A percentile compares a stretch with the other conserved stretches of the same genome.
Conservation (phyloP, 441 rosid species). For the Erysimum pusillum region DNA sequence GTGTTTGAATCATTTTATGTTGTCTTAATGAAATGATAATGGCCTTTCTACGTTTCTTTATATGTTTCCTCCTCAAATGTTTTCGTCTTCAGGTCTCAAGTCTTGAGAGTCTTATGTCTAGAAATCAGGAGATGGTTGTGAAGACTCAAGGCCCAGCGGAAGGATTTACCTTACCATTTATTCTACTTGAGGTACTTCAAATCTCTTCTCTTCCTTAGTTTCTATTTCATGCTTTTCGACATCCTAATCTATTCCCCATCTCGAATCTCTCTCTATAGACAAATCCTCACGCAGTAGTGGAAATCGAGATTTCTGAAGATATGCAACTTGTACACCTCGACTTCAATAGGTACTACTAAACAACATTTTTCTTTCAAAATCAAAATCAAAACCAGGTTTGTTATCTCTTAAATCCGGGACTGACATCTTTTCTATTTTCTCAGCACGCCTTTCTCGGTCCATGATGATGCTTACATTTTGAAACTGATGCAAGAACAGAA, state of each 20-base stretch:
- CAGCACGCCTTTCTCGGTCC: conserved; percentile 55
- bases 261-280: conserved; percentile 45
- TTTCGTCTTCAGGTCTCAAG: conserved; percentile 50
- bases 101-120: conserved; percentile 54
- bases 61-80: conserved; percentile 15
- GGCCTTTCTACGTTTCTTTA: neutral
- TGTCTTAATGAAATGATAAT: conserved; percentile 7
- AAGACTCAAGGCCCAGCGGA: conserved; percentile 54
- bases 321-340: conserved; percentile 68
- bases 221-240: neutral
- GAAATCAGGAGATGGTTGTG: conserved; percentile 55
- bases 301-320: conserved; percentile 69
- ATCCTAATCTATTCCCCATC: conserved; percentile 9
- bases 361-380: neutral
- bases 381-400: neutral
- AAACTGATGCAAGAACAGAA: conserved; percentile 50
- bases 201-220: conserved; percentile 7
- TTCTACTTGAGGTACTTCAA: conserved; percentile 58
- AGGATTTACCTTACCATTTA: conserved; percentile 63
- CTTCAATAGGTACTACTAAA: conserved; percentile 60
- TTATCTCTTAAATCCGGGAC: neutral
- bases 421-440: neutral
- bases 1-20: conserved; percentile 8
- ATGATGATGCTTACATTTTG: conserved; percentile 52
- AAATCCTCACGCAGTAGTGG: conserved; percentile 64